Conservation (phyloP, 352 stramenopile genomes). For the Phytophthora cactorum region DNA sequence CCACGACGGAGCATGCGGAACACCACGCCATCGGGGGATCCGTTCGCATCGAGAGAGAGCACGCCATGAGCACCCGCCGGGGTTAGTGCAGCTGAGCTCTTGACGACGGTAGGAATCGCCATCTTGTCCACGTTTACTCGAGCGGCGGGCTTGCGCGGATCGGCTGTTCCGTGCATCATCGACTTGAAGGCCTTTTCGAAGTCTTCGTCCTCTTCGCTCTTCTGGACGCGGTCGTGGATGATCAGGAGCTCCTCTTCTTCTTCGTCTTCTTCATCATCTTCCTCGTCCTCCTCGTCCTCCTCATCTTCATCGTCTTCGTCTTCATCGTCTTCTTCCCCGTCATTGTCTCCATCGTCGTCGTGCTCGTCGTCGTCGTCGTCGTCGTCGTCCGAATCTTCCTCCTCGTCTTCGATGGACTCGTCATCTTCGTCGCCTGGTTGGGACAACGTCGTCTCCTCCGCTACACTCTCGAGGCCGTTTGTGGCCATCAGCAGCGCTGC, state of each 20-base stretch:
- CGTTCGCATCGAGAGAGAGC: constrained; percentile 36
- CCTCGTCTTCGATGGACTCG: constrained; percentile 51
- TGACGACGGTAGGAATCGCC: constrained; percentile 85
- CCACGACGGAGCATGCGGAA: constrained; percentile 97
- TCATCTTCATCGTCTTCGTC: constrained; percentile 82
- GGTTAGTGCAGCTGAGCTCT: constrained; percentile 41
- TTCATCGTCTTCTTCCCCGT: constrained; percentile 68
- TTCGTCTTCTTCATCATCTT: constrained; percentile 70
- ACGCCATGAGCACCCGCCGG: constrained; percentile 18
- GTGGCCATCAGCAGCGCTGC: constrained; percentile 40
- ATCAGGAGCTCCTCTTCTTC: constrained; percentile 91
- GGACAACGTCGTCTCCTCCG: constrained; percentile 45
- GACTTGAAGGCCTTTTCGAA: constrained; percentile 90
- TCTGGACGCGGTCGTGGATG: constrained; percentile 78
- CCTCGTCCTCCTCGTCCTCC: constrained; percentile 70
- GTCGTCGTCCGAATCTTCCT: constrained; percentile 63
- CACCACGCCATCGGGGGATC: constrained; percentile 58
- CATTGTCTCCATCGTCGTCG: constrained; percentile 54
- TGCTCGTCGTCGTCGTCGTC: constrained; percentile 67
- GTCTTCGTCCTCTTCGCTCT: constrained; percentile 85
- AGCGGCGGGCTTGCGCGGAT: constrained; percentile 63
- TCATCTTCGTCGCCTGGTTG: constrained; percentile 51
- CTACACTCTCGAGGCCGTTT: constrained; percentile 37
- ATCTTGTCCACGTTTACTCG: constrained; percentile 90
- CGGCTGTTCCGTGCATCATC: constrained; percentile 79